Conservation (phyloP, 2,329 filamentous ascomycete species). For the Ophiocordyceps camponoti-leonardi region DNA sequence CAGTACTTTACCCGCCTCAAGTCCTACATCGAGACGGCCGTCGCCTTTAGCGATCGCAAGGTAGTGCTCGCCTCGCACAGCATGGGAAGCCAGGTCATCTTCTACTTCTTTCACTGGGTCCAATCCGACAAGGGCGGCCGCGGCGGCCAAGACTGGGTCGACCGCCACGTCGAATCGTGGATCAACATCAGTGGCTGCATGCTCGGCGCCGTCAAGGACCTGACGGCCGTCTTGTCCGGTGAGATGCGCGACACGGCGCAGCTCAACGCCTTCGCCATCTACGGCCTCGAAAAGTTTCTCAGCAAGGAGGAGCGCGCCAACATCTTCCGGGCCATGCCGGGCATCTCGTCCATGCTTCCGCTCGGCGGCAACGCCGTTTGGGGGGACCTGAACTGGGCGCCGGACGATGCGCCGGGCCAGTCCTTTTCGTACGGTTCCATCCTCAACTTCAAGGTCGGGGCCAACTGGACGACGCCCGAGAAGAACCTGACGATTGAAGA, state of each 20-base stretch:
- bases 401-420: slow-evolving; percentile 66
- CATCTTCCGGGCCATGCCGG: slow-evolving; percentile 92
- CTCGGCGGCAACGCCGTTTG: slow-evolving; percentile 90
- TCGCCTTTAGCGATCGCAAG: slow-evolving; percentile 58
- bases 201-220: slow-evolving; percentile 82
- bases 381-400: slow-evolving; percentile 76
- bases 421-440: slow-evolving; percentile 62
- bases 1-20: slow-evolving; percentile 90
- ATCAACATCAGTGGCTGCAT: slow-evolving; percentile 98
- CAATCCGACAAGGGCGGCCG: slow-evolving; percentile 61
- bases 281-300: slow-evolving; percentile 89
- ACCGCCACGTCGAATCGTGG: slow-evolving; percentile 80
- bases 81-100: slow-evolving; percentile 92
- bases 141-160: slow-evolving; percentile 78
- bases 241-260: slow-evolving; percentile 99
- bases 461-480: slow-evolving; percentile 45
- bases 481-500: slow-evolving; percentile 67
- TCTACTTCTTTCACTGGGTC: slow-evolving; percentile 70
- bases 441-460: slow-evolving; percentile 59
- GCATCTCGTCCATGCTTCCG: slow-evolving; percentile 89
- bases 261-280: slow-evolving; percentile 89
- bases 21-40: slow-evolving; percentile 72
- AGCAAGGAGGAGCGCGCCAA: slow-evolving; percentile 81
- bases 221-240: slow-evolving; percentile 80
- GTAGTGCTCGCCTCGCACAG: slow-evolving; percentile 81